Evolutionary conservation across 2,329 filamentous ascomycete species (phyloP), one percentile per base, ranked within the genome.

Genomic region (Dactylellina parvicollis): DNA sequence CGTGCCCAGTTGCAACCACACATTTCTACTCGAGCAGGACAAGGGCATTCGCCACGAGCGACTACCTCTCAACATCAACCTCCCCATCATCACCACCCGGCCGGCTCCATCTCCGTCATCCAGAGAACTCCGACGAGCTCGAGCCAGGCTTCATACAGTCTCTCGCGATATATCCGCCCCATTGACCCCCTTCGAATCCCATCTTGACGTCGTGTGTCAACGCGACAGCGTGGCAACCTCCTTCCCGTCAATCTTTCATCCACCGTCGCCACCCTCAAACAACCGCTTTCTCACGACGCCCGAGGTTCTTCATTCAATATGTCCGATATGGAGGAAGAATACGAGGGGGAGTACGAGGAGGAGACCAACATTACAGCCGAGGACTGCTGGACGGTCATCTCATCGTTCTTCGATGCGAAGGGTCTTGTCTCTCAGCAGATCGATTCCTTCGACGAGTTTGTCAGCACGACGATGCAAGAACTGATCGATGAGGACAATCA

Each of bases 301-400:
- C 47, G 36, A 14, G 30, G n/a, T 20, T n/a, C 18, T 38, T 54
- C 36, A 40, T 49, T 24, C 54, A 62, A 61, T 36, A 74, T 66
- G 70, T 61, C 55, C 30, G 62, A 66, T 38, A 74, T 74, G 70
- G 70, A 74, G 62, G 62, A 67, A 32, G 70, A 74, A 32, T 65
- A 74, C 18, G 59, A 70, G 22, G n/a, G n/a, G n/a, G 54, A 74
- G 46, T 64, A 74, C 38, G 70, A 74, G 61, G 70, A 74, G 60
- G 70, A 74, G 49, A 67, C 60, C 38, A 74, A 88, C 77, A 96
- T 98, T 83, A 96, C 93, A 24, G 92, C 93, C 74, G 95, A 98
- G 84, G 96, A 99, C 83, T 97, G 92, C 84, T 99, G 96, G 95
- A 91, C 90, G 76, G 94, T 98, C 79, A 98, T 99, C 80, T 92